Evolutionary conservation across 306 rosid species (phyloP).

Genomic region (Hippophae gyantsensis): DNA sequence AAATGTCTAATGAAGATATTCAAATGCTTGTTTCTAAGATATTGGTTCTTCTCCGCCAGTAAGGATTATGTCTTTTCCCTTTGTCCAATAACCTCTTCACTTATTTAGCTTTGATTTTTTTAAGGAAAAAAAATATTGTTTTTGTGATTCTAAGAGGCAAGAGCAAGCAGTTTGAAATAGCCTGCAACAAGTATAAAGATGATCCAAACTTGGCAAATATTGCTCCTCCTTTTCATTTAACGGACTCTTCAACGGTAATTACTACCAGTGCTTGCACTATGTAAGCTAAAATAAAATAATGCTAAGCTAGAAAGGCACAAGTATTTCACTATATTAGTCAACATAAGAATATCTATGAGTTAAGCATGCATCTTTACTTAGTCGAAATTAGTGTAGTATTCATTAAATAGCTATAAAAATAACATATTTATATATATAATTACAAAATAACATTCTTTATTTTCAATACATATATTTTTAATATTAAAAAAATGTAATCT

Average conservation of each 20-base stretch:
- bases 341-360: no score
- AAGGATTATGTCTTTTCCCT: constrained; percentile 23
- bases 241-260: constrained; percentile 13
- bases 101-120: constrained; percentile 2
- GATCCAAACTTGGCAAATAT: constrained; percentile 48
- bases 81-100: neutral
- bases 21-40: constrained; percentile 39
- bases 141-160: constrained; percentile 41
- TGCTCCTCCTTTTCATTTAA: constrained; percentile 25
- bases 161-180: constrained; percentile 52
- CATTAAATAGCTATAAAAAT: no score
- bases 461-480: no score
- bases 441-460: no score
- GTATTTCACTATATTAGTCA: no score
- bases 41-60: constrained; percentile 61
- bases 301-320: no score
- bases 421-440: no score
- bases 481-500: no score
- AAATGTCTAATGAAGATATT: constrained; percentile 49
- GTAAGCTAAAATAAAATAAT: no score
- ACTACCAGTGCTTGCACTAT: no score
- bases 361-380: no score
- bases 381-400: no score
- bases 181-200: constrained; percentile 57
- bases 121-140: neutral